These are phyloP conservation scores for Fusarium pseudonygamai DNA, from an alignment of 2,329 filamentous ascomycete genomes.

Conservation along the genomic window DNA sequence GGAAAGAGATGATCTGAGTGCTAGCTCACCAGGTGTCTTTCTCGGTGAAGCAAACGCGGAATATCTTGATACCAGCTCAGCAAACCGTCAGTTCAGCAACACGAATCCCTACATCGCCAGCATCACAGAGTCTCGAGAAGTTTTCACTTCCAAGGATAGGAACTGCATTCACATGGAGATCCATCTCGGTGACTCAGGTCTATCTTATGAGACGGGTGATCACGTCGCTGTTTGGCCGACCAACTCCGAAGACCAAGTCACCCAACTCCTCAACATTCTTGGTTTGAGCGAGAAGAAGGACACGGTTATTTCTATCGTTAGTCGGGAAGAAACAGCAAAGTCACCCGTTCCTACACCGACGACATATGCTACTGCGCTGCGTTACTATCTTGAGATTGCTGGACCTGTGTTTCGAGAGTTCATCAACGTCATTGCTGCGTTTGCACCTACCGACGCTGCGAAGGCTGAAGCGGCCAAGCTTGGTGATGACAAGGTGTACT, in stretches of 20 bases:
- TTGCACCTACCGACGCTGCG: neutral
- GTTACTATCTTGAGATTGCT: constrained; percentile 11
- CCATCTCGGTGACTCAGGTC: neutral
- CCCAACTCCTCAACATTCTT: neutral
- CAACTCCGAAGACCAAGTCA: neutral
- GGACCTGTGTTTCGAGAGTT: constrained; percentile 9
- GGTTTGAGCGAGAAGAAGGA: neutral
- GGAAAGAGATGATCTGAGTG: neutral
- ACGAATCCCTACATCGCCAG: neutral
- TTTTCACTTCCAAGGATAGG: neutral
- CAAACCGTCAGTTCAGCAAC: neutral
- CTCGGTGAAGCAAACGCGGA: neutral
- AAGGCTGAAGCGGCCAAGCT: neutral
- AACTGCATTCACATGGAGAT: neutral
- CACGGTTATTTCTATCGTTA: neutral
- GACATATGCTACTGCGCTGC: neutral
- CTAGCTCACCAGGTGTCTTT: neutral
- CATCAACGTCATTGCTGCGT: neutral
- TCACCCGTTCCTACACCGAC: constrained; percentile 3
- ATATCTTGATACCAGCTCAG: neutral
- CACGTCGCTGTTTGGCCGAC: neutral
- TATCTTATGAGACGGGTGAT: neutral
- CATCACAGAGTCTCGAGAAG: neutral
- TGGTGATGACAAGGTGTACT: neutral
- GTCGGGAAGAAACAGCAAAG: neutral